These are phyloP conservation scores for Amanita fuliginea DNA, from an alignment of 768 basidiomycete species.

Conservation along the genomic window DNA sequence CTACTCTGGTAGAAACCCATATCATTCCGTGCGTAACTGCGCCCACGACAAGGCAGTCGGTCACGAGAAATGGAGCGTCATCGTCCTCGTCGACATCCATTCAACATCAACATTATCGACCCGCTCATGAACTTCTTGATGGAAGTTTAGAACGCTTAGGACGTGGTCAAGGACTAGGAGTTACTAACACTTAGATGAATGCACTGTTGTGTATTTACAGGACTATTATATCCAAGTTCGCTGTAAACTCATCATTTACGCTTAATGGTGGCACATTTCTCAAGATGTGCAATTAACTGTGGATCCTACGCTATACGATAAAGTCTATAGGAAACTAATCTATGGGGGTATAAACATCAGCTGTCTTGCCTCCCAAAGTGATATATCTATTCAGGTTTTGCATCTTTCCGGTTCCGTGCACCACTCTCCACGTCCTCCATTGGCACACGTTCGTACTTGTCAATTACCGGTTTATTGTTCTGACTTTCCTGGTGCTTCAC, in stretches of 20 bases:
- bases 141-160: constrained; percentile 66
- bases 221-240: background rate
- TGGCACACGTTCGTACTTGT: constrained; percentile 49
- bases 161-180: constrained; percentile 22
- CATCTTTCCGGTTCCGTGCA: constrained; percentile 11
- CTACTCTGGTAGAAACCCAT: background rate
- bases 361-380: background rate
- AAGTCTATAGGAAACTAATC: background rate
- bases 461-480: constrained; percentile 17
- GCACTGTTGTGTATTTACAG: background rate
- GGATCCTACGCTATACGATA: background rate
- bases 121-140: constrained; percentile 75
- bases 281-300: background rate
- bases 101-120: constrained; percentile 35
- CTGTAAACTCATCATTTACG: background rate
- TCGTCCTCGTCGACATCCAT: constrained; percentile 6
- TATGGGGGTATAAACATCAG: constrained; percentile 1
- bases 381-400: constrained; percentile 8
- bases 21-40: background rate
- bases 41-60: background rate
- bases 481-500: constrained; percentile 67
- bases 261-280: background rate
- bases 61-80: background rate
- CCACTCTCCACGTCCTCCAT: constrained; percentile 57
- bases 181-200: background rate